Base-by-base conservation (phyloP, 202 grass and related monocot genomes). In the Digitaria exilis region DNA sequence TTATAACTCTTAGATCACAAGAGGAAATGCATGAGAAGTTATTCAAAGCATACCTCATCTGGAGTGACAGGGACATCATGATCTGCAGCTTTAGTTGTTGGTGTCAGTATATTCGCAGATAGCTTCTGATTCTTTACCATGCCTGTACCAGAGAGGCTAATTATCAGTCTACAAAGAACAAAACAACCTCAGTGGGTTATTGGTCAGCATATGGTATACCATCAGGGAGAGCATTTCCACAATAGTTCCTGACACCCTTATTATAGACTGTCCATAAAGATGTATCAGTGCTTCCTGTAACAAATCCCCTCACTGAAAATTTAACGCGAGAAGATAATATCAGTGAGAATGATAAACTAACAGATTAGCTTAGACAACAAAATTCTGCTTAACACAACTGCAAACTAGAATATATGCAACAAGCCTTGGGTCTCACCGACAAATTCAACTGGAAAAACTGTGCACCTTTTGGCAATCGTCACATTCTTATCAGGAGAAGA, bases 401-500 rank as follows among this genome's bases (percentile, higher is more conserved):
- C 12, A 73, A 78, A 79, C 10, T 49, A 14, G 39, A 75, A 74
- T n/a, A 69, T 18, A 87, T 62, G 28, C 22, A 80, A 32, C 13
- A 80, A 69, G 80, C 58, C 19, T 80, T 75, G 77, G 76, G 65
- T 56, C 91, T 94, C 85, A 98, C 96, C 93, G 58, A 98, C 91
- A 92, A 98, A 98, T 93, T 98, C 96, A 86, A 98, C 96, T 77
- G 93, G 96, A 80, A 98, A 96, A 68, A 98, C 96, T 45, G 89
- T 79, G 87, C 91, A 98, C 61, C 75, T 98, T 87, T 90, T 93
- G 59, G 96, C 96, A 85, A 96, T 94, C 68, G 96, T 96, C 43
- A 96, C 96, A 42, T 98, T 96, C 75, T 84, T 94, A 77, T 98
- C 93, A 29, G 96, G 96, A 85, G 87, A 87, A 71, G 80, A 98